These are phyloP conservation scores for Solanum clarkiae DNA, from an alignment of 257 asterid genomes.

Conservation along the genomic window DNA sequence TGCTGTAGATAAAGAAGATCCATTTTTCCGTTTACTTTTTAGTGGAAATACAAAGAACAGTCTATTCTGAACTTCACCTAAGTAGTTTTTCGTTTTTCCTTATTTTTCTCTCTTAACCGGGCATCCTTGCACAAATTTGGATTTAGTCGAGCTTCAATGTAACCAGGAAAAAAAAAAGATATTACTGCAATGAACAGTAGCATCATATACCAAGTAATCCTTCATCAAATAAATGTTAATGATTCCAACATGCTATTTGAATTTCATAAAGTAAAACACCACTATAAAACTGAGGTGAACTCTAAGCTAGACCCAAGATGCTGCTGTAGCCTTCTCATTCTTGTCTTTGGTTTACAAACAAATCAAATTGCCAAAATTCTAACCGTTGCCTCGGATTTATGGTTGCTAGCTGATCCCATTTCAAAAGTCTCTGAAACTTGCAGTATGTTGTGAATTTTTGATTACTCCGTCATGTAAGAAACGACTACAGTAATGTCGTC, in stretches of 20 bases:
- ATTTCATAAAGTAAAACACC: background rate
- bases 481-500: constrained; percentile 8
- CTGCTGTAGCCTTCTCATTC: background rate
- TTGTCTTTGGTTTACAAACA: background rate
- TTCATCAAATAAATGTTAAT: background rate
- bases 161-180: background rate
- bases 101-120: background rate
- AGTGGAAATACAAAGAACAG: constrained; percentile 23
- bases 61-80: constrained; percentile 10
- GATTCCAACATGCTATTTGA: background rate
- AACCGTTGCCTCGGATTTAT: background rate
- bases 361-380: background rate
- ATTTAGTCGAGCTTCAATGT: no score
- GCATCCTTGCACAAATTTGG: background rate
- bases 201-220: background rate
- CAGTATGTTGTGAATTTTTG: background rate
- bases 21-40: constrained; percentile 42
- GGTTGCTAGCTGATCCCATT: background rate
- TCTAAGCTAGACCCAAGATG: background rate
- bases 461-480: background rate
- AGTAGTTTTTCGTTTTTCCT: background rate
- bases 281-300: background rate
- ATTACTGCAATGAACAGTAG: background rate
- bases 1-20: constrained; percentile 28
- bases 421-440: background rate